A percentile compares a stretch with the other conserved stretches of the same genome.
Conservation (phyloP, 2,329 filamentous ascomycete genomes). For the Ascochyta koolunga region DNA sequence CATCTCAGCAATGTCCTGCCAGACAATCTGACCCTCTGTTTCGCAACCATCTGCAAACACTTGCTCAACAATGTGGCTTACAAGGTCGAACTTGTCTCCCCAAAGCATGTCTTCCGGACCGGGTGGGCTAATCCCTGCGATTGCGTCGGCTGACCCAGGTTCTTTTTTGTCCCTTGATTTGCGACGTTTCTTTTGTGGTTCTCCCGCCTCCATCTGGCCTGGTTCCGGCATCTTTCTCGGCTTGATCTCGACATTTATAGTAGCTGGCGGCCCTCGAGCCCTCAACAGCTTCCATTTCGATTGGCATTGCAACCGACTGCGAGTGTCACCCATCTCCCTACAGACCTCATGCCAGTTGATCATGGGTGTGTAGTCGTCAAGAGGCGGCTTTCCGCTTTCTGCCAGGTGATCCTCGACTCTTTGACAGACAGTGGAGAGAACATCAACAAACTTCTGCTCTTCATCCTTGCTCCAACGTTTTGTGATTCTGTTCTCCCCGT, state of each 20-base stretch:
- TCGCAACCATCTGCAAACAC: constrained; percentile 6
- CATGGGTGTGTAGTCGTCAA: constrained; percentile 53
- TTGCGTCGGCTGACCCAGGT: neutral
- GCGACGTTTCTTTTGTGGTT: constrained; percentile 1
- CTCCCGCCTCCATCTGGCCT: neutral
- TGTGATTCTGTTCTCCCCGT: constrained; percentile 59
- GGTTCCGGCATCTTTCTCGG: constrained; percentile 5
- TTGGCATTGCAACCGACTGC: constrained; percentile 71
- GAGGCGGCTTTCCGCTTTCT: constrained; percentile 22
- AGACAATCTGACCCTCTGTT: constrained; percentile 44
- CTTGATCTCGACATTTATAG: constrained; percentile 22
- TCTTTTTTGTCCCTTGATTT: neutral
- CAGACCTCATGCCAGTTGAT: constrained; percentile 72
- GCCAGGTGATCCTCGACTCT: constrained; percentile 51
- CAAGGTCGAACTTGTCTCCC: constrained; percentile 51
- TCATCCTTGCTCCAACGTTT: constrained; percentile 68
- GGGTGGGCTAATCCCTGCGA: constrained; percentile 2
- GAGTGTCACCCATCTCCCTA: constrained; percentile 63
- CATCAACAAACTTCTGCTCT: constrained; percentile 59
- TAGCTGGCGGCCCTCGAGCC: constrained; percentile 13
- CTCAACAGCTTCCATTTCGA: constrained; percentile 65
- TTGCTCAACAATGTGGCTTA: constrained; percentile 42
- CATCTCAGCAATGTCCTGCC: constrained; percentile 26
- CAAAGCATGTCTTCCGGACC: constrained; percentile 43
- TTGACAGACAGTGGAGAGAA: constrained; percentile 60